A percentile compares a stretch with the other conserved stretches of the same genome.
Conservation (phyloP, 2,329 filamentous ascomycete species). For the Penicillium sp. region DNA sequence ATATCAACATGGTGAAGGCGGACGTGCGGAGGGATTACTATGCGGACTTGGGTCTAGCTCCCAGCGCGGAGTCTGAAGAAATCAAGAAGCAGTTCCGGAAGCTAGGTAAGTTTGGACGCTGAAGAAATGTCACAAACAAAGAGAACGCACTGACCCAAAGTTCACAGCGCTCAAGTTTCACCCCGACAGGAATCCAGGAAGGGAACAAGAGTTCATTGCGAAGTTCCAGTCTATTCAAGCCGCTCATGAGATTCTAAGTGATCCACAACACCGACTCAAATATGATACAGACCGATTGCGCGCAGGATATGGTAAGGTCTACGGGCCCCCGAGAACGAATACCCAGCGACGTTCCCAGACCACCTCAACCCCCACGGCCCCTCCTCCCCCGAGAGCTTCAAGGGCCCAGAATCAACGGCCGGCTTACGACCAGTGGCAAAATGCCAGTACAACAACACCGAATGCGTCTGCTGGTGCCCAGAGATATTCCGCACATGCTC, state of each 20-base stretch:
- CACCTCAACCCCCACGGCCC: conserved; percentile 7
- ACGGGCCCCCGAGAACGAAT: conserved; percentile 31
- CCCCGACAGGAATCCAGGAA: conserved; percentile 83
- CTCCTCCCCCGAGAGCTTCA: conserved; percentile 19
- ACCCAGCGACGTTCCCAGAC: conserved; percentile 31
- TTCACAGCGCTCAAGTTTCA: conserved; percentile 75
- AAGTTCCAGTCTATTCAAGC: conserved; percentile 86
- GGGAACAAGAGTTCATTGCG: conserved; percentile 73
- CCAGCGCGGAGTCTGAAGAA: conserved; percentile 68
- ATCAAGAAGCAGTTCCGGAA: conserved; percentile 86
- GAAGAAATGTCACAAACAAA: neutral
- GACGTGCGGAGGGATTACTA: conserved; percentile 78
- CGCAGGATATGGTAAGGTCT: conserved; percentile 43
- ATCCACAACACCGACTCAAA: conserved; percentile 57
- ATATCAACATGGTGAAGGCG: conserved; percentile 63
- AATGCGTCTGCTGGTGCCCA: conserved; percentile 39
- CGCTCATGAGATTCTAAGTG: conserved; percentile 74
- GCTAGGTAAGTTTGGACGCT: conserved; percentile 58
- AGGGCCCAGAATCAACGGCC: conserved; percentile 26
- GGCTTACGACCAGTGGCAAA: conserved; percentile 9
- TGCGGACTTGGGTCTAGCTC: conserved; percentile 72
- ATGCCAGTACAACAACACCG: conserved; percentile 24
- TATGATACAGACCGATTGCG: conserved; percentile 64
- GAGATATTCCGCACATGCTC: conserved; percentile 43
- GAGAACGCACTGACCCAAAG: conserved; percentile 8